Conservation (phyloP, 495 filamentous ascomycete species). For the Amphirosellinia nigrospora region DNA sequence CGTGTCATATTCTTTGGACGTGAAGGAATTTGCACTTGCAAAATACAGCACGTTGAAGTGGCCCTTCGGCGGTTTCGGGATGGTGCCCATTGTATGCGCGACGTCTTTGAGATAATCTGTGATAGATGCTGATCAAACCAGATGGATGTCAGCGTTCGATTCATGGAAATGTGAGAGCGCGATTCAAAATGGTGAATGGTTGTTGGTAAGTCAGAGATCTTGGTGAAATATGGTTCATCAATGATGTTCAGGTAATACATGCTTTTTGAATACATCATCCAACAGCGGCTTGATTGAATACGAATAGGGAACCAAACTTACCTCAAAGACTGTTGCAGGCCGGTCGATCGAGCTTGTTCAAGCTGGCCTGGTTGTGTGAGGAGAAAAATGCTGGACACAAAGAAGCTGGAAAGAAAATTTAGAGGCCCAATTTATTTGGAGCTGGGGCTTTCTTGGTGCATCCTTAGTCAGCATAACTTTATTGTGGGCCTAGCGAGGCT, state of each 20-base stretch:
- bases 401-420: neutral
- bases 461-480: constrained; percentile 3
- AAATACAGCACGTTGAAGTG: constrained; percentile 89
- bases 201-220: constrained; percentile 62
- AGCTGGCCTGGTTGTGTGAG: constrained; percentile 13
- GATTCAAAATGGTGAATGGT: constrained; percentile 29
- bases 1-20: constrained; percentile 70
- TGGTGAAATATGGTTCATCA: constrained; percentile 61
- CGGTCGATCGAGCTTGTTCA: neutral
- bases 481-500: neutral
- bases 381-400: neutral
- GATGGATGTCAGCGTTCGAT: constrained; percentile 29
- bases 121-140: constrained; percentile 7
- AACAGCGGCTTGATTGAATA: constrained; percentile 20
- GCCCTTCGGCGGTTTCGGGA: constrained; percentile 53
- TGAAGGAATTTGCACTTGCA: constrained; percentile 76
- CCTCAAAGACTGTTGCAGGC: neutral
- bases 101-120: neutral
- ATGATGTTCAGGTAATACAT: constrained; percentile 70
- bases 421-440: constrained; percentile 19
- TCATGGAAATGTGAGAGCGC: constrained; percentile 1
- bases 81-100: constrained; percentile 33
- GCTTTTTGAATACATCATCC: constrained; percentile 61
- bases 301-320: constrained; percentile 7
- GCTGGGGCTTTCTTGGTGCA: neutral